A percentile compares a stretch with the other conserved stretches of the same genome.
These are phyloP conservation scores for Pseudonectria foliicola DNA, from an alignment of 2,329 filamentous ascomycete species.

Conservation along the genomic window DNA sequence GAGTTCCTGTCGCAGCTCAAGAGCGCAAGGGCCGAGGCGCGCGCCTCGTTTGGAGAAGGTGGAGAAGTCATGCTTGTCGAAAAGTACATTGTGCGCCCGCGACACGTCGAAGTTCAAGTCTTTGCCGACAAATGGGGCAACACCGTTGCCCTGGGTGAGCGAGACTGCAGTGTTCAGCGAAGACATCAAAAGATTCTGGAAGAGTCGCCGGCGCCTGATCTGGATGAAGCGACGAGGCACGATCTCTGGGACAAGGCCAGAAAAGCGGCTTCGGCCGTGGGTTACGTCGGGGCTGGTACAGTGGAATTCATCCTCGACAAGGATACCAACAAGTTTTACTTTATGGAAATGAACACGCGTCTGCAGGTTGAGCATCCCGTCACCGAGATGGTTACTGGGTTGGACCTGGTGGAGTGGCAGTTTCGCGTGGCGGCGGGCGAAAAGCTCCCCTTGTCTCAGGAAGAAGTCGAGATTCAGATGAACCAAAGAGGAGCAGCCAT, in stretches of 20 bases:
- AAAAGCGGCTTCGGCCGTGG: conserved; percentile 63
- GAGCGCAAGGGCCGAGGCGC: conserved; percentile 68
- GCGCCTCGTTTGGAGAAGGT: conserved; percentile 73
- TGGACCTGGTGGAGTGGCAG: conserved; percentile 89
- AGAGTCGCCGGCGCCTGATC: conserved; percentile 72
- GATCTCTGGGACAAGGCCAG: conserved; percentile 61
- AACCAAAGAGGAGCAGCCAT: conserved; percentile 75
- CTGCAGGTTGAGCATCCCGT: conserved; percentile 97
- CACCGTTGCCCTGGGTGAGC: conserved; percentile 76
- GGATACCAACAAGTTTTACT: conserved; percentile 72
- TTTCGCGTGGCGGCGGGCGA: conserved; percentile 64
- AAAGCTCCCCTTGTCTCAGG: conserved; percentile 48
- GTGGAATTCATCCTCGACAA: conserved; percentile 89
- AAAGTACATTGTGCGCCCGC: conserved; percentile 68
- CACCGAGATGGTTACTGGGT: conserved; percentile 62
- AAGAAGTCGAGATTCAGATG: conserved; percentile 68
- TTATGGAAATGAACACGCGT: conserved; percentile 79
- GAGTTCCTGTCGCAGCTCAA: conserved; percentile 66
- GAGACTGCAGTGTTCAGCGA: conserved; percentile 82
- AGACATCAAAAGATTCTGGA: conserved; percentile 88
- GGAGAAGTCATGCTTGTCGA: conserved; percentile 78
- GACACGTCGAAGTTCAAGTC: conserved; percentile 86
- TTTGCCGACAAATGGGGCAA: conserved; percentile 77
- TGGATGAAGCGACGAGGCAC: conserved; percentile 49
- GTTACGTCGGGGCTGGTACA: conserved; percentile 85